These are phyloP conservation scores for Spathaspora hagerdaliae DNA, from an alignment of 805 yeast species.

Conservation along the genomic window DNA sequence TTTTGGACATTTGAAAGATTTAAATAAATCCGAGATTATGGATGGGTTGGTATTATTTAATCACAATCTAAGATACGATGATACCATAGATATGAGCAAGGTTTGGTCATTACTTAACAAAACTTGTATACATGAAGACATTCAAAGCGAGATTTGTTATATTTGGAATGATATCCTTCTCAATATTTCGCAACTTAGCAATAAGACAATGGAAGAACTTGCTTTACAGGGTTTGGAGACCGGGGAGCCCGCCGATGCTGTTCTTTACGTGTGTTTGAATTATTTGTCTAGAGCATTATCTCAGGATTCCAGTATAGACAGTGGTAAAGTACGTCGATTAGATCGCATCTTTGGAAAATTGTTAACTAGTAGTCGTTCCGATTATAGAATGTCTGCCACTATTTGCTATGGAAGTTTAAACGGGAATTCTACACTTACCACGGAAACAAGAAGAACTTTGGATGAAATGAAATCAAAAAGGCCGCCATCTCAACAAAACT, in stretches of 20 bases:
- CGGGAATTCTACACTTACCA: constrained; percentile 12
- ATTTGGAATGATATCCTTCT: constrained; percentile 5
- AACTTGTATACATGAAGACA: neutral
- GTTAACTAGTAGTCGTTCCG: constrained; percentile 28
- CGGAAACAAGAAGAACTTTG: constrained; percentile 1
- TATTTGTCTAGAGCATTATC: constrained; percentile 4
- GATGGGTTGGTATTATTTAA: constrained; percentile 34
- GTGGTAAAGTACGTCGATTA: constrained; percentile 9
- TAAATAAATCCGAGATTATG: constrained; percentile 11
- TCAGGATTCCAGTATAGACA: neutral
- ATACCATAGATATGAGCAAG: constrained; percentile 2
- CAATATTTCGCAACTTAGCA: neutral
- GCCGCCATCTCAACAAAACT: constrained; percentile 39
- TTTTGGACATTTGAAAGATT: constrained; percentile 7
- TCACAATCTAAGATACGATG: constrained; percentile 29
- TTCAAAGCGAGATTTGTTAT: constrained; percentile 4
- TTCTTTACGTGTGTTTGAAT: constrained; percentile 3
- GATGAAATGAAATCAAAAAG: constrained; percentile 17
- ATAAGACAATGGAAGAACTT: constrained; percentile 1
- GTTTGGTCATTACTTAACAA: neutral
- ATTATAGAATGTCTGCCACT: constrained; percentile 33
- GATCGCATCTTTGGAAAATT: constrained; percentile 25
- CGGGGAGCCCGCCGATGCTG: neutral
- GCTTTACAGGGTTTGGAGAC: constrained; percentile 3
- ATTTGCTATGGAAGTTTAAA: constrained; percentile 35